Percentiles rank a stretch among this genome's conserved stretches.
Evolutionary conservation across 1,284 basidiomycete species (phyloP).

Genomic region (Ceratobasidium sp.): DNA sequence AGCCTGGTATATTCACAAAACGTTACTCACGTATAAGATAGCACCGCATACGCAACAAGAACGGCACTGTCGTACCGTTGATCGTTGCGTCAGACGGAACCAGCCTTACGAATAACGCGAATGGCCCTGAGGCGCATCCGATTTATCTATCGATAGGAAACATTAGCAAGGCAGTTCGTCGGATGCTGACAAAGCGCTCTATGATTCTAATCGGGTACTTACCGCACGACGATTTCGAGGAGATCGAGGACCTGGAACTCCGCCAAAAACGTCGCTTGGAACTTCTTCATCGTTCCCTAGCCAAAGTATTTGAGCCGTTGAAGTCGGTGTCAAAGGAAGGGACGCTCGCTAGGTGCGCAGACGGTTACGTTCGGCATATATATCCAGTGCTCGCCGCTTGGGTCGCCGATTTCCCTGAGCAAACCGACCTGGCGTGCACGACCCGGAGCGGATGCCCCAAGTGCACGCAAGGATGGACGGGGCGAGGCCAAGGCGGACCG

Average conservation of each 20-base stretch:
- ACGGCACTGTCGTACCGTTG: conserved; percentile 14
- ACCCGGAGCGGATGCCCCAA: conserved; percentile 9
- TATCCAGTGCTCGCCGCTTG: conserved; percentile 36
- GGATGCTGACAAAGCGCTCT: conserved; percentile 26
- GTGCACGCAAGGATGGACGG: neutral
- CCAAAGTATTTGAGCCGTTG: conserved; percentile 33
- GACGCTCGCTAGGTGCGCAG: conserved; percentile 14
- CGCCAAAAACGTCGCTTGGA: neutral
- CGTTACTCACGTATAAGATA: neutral
- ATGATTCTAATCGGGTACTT: conserved; percentile 37
- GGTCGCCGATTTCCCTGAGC: conserved; percentile 30
- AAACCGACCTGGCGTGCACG: conserved; percentile 17
- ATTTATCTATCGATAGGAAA: conserved; percentile 35
- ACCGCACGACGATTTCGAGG: conserved; percentile 15
- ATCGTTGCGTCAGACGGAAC: neutral
- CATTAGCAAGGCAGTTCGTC: conserved; percentile 27
- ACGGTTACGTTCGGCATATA: conserved; percentile 24
- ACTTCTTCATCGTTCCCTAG: conserved; percentile 43
- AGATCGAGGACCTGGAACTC: neutral
- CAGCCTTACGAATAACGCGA: neutral
- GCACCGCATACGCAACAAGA: neutral
- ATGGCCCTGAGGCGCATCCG: neutral
- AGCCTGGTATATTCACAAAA: neutral
- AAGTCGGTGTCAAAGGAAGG: conserved; percentile 7
- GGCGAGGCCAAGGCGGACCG: no score